Base-by-base conservation (phyloP, 2,329 filamentous ascomycete species). In the Fusarium zealandicum region DNA sequence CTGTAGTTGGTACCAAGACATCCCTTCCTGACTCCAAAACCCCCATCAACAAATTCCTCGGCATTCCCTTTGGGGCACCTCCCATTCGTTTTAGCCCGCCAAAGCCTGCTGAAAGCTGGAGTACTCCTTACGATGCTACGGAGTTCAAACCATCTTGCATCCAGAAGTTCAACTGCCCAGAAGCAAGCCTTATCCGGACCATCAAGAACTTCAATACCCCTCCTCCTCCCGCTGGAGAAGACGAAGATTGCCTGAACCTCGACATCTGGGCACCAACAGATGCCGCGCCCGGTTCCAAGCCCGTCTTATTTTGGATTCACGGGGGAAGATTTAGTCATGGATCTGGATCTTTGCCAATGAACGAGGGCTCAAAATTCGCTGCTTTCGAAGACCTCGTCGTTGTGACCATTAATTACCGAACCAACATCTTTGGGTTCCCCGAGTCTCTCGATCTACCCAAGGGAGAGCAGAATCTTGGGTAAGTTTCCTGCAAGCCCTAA, bases 331-430 rank as follows among this genome's bases (percentile, higher is more conserved):
- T 76, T 38, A 64, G 42, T 8, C 61, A 67, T 14, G 77, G 77
- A 28, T 72, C 68, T 44, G 69, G 73, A 0, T 69, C 73, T 10
- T 63, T 72, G 9, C 69, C 72, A 0, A 55, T 69, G 4, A 80
- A 79, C 58, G 74, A 75, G 50, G 78, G 78, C 3, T 70, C 72
- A 2, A 69, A 69, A 42, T 69, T 80, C 18, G 77, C 74, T 0
- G 69, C 70, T 0, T 63, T 75, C 2, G 70, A 80, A 40, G 78
- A 80, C 35, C 66, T 81, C 2, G 67, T 82, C 2, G 65, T 81
- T 1, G 78, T 82, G 1, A 75, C 76, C 1, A 61, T 78, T 37
- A 81, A 81, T 68, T 81, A 77, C 51, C 75, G 77, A 4, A 57
- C 74, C 32, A 75, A 73, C 27, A 66, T 78, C 22, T 76, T 79